phyloP scores from a whole-genome alignment of 805 yeast species.

The Candida boleticola region DNA sequence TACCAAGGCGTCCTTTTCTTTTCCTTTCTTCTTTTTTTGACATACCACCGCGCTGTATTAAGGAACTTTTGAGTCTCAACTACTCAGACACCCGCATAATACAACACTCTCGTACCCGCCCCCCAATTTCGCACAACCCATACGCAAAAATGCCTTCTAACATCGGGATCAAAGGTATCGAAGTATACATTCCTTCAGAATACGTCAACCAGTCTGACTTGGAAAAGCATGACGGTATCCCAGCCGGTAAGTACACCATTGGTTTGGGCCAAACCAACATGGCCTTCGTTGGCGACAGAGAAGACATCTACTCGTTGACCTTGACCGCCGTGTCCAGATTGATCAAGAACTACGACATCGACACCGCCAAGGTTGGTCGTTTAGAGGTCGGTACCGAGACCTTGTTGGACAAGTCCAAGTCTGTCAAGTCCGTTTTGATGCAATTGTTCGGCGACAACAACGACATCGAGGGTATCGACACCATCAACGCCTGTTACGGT shows the following conservation, averaged over 20 bases:
- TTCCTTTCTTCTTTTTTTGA: no score
- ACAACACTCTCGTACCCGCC: no score
- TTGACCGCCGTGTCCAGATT: conserved; percentile 82
- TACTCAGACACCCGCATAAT: no score
- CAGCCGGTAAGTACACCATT: conserved; percentile 95
- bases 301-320: conserved; percentile 93
- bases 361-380: conserved; percentile 80
- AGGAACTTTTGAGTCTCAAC: no score
- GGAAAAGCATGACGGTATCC: conserved; percentile 80
- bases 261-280: conserved; percentile 98
- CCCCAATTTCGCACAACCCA: no score
- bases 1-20: no score
- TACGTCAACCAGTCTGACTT: conserved; percentile 83
- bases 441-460: conserved; percentile 85
- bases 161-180: conserved; percentile 96
- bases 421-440: conserved; percentile 93
- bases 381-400: conserved; percentile 99
- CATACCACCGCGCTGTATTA: no score
- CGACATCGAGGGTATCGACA: conserved; percentile 95
- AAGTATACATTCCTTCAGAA: conserved; percentile 75
- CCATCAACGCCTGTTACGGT: conserved; percentile 97
- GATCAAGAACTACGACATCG: conserved; percentile 78
- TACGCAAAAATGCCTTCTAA: conserved; percentile 54
- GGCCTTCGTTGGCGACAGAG: conserved; percentile 96
- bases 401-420: conserved; percentile 91